Evolutionary conservation across 257 asterid genomes (phyloP), one percentile per base, ranked within the genome.

Genomic region (Jasminum sambac): DNA sequence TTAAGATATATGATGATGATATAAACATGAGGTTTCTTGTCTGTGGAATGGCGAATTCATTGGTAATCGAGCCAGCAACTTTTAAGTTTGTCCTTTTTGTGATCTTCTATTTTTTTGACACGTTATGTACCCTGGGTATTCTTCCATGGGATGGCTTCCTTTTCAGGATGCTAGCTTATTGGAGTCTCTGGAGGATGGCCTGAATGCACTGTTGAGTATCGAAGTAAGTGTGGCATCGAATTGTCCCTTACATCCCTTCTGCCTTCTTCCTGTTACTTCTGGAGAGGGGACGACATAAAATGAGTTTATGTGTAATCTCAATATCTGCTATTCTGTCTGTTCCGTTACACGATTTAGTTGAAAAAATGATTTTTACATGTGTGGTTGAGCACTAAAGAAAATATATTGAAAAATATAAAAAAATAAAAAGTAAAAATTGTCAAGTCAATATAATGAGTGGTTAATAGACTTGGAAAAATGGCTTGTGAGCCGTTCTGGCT

Each of bases 1-100:
- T 95, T 75, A 91, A 87, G 81, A 89, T 95, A 64, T 95, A 95
- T 59, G 99, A 95, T 61, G 98, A 91, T 57, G 97, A 88, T 63
- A 79, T 90, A 42, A 87, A 78, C 79, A 73, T 82, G 84, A 83
- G 96, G 84, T 88, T 95, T 83, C 97, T 95, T 66, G 75, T 91
- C 39, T 95, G 99, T 75, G 99, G 99, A 76, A 76, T 62, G 46
- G 79, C 96, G 50, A 73, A 66, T 66, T 78, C 88, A 58, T 83
- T 85, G 98, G 99, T 95, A 95, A 78, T 76, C 65, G 61, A 58
- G 64, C 55, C 64, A 10, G 44, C 44, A 39, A 58, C 38, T 48
- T 68, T 67, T 41, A 26, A 64, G 12, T 44, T 43, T 37, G 38
- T 58, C 14, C 7, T 52, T 62, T 50, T 7, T 55, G 21, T 38